These are phyloP conservation scores for Wickerhamiella siamensis DNA, from an alignment of 805 yeast genomes.

Conservation along the genomic window DNA sequence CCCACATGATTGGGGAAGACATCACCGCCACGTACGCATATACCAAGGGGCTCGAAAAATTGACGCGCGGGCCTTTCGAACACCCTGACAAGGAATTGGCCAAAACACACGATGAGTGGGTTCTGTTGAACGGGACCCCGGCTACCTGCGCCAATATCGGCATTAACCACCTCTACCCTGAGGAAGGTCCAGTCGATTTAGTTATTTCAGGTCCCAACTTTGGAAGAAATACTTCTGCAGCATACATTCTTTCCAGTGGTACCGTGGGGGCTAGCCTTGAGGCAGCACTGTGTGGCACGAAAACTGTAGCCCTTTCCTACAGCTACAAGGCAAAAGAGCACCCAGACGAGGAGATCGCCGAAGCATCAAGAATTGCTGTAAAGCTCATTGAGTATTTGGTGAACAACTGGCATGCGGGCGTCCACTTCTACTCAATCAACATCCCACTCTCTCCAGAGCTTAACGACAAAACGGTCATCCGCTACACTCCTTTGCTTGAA, in stretches of 20 bases:
- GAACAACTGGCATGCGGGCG: constrained; percentile 39
- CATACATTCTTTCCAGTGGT: constrained; percentile 82
- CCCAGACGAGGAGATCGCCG: constrained; percentile 38
- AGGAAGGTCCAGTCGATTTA: constrained; percentile 52
- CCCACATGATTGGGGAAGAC: constrained; percentile 56
- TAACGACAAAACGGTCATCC: constrained; percentile 44
- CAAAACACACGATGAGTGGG: constrained; percentile 37
- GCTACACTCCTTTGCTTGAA: constrained; percentile 64
- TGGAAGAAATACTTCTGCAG: constrained; percentile 82
- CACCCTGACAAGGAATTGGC: constrained; percentile 15
- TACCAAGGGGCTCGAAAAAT: constrained; percentile 9
- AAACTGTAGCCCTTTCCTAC: constrained; percentile 69
- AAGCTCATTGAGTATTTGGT: constrained; percentile 46
- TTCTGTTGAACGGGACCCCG: constrained; percentile 81
- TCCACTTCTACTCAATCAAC: constrained; percentile 71
- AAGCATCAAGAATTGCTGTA: constrained; percentile 58
- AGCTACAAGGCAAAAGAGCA: constrained; percentile 46
- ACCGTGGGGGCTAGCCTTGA: constrained; percentile 97
- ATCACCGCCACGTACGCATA: constrained; percentile 32
- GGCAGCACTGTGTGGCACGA: constrained; percentile 51
- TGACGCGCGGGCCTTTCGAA: constrained; percentile 13
- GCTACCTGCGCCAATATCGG: constrained; percentile 94
- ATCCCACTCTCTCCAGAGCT: constrained; percentile 56
- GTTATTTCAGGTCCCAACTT: constrained; percentile 93
- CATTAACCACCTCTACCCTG: constrained; percentile 44